Percentiles rank a stretch among this genome's conserved stretches.
Evolutionary conservation across 371 early-diverging fungal species (phyloP).

Genomic region (Polyrhizophydium stewartii): DNA sequence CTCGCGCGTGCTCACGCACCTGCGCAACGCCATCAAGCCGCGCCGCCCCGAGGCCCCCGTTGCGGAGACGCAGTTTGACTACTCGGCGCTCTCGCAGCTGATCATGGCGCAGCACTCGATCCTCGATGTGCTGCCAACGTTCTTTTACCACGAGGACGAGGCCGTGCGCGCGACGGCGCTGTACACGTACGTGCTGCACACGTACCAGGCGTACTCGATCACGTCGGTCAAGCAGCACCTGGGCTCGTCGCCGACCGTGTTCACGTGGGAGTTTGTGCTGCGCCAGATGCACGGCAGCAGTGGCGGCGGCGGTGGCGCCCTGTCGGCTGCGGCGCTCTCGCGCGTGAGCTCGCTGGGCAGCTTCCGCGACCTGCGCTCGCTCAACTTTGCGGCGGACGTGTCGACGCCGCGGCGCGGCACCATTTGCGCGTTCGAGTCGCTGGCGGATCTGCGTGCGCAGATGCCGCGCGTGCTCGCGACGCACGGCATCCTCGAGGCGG

Average conservation of each 20-base stretch:
- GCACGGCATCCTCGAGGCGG: conserved; percentile 26
- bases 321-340: not conserved
- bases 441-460: conserved; percentile 39
- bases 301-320: not conserved
- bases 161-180: conserved; percentile 84
- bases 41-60: conserved; percentile 59
- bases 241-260: conserved; percentile 15
- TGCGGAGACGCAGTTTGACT: conserved; percentile 34
- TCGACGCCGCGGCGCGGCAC: conserved; percentile 52
- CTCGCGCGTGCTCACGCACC: conserved; percentile 76
- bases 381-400: conserved; percentile 13
- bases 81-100: conserved; percentile 80
- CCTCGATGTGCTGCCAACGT: conserved; percentile 89
- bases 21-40: conserved; percentile 64
- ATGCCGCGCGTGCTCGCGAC: conserved; percentile 51
- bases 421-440: conserved; percentile 51
- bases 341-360: conserved; percentile 5
- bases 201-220: conserved; percentile 91
- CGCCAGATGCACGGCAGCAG: conserved; percentile 10
- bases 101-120: conserved; percentile 92
- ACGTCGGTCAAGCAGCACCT: conserved; percentile 36
- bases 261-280: conserved; percentile 48
- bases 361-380: conserved; percentile 25
- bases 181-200: conserved; percentile 90
- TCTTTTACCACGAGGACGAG: conserved; percentile 83